These are phyloP conservation scores for Bruguiera parviflora DNA, from an alignment of 345 rosid species.

Conservation along the genomic window DNA sequence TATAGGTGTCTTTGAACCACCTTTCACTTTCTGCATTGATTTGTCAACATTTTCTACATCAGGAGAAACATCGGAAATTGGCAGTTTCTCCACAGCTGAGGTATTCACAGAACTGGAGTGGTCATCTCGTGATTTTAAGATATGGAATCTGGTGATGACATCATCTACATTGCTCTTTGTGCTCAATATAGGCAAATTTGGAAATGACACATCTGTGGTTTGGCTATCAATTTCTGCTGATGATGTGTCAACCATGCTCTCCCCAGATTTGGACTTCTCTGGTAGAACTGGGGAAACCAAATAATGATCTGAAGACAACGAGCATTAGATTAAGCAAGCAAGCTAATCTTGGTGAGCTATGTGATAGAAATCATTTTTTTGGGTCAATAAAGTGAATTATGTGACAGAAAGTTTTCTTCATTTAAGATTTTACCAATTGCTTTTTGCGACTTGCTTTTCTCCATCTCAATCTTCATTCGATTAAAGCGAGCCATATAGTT, in stretches of 20 bases:
- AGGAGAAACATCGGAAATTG: conserved; percentile 14
- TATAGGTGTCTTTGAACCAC: conserved; percentile 1
- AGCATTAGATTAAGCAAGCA: neutral
- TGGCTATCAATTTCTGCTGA: conserved; percentile 1
- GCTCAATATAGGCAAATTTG: conserved; percentile 19
- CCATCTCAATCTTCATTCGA: conserved; percentile 56
- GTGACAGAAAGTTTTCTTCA: neutral
- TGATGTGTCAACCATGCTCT: neutral
- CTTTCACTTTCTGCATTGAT: conserved; percentile 25
- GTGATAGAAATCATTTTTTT: too few relatives aligned
- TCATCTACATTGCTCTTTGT: conserved; percentile 36
- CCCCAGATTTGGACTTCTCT: neutral
- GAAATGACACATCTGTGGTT: conserved; percentile 15
- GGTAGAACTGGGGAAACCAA: conserved; percentile 20
- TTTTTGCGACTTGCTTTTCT: conserved; percentile 31
- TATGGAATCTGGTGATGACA: conserved; percentile 50
- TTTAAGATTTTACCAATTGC: conserved; percentile 32
- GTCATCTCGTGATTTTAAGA: conserved; percentile 37
- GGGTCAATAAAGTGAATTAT: too few relatives aligned
- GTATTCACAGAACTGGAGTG: conserved; percentile 13
- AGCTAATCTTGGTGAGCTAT: neutral
- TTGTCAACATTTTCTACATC: conserved; percentile 22
- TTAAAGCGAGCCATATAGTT: conserved; percentile 63
- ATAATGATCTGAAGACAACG: neutral
- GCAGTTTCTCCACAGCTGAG: conserved; percentile 12